phyloP scores from a whole-genome alignment of 2,329 filamentous ascomycete genomes.

The Talaromyces albobiverticillius region DNA sequence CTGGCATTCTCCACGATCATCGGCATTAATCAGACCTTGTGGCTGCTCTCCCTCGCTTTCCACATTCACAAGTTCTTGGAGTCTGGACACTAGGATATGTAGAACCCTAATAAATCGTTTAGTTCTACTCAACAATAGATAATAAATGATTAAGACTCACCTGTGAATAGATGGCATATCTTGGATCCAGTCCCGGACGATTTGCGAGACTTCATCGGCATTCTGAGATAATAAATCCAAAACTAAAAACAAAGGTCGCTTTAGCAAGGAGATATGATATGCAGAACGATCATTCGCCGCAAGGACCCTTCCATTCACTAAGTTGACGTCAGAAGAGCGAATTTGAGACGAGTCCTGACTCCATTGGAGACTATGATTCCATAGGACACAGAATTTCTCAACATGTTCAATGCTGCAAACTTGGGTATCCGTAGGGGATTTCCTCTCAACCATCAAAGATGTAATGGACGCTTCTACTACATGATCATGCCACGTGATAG shows the following conservation, averaged over 20 bases:
- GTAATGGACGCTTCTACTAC: constrained; percentile 78
- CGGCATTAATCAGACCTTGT: constrained; percentile 23
- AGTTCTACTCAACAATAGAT: neutral
- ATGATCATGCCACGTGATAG: constrained; percentile 64
- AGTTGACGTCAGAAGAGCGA: constrained; percentile 24
- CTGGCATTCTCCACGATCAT: constrained; percentile 72
- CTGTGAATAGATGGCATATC: constrained; percentile 49
- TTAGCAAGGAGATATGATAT: constrained; percentile 62
- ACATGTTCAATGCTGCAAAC: constrained; percentile 33
- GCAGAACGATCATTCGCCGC: constrained; percentile 26
- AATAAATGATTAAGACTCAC: constrained; percentile 31
- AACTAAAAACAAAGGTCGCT: constrained; percentile 75
- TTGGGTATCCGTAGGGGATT: constrained; percentile 23
- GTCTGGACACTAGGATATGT: constrained; percentile 32
- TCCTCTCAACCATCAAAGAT: constrained; percentile 60
- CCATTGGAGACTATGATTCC: constrained; percentile 42
- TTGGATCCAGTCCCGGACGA: constrained; percentile 77
- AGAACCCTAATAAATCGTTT: constrained; percentile 30
- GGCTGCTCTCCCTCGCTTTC: constrained; percentile 12
- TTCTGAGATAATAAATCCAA: constrained; percentile 75
- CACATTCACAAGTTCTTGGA: constrained; percentile 29
- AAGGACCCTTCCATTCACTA: constrained; percentile 11
- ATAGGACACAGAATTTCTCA: constrained; percentile 40
- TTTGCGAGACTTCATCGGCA: constrained; percentile 70
- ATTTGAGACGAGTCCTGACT: constrained; percentile 35